Base-by-base conservation (phyloP, 139 green algal species). In the Tetraselmis chui region DNA sequence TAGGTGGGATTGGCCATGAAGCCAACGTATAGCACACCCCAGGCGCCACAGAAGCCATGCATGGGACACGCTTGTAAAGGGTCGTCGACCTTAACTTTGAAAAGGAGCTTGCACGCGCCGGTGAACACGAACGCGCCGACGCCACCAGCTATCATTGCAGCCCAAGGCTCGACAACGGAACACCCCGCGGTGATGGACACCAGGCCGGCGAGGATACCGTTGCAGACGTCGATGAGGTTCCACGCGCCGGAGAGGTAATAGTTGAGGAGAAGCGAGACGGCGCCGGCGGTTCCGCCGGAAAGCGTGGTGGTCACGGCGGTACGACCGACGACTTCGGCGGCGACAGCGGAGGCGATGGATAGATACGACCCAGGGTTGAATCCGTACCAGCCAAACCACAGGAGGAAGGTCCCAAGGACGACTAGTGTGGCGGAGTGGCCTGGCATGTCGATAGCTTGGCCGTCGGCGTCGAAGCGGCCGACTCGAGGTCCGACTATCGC, bases 371-470 rank as follows among this genome's bases (percentile, higher is more conserved):
- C 94, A 18, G 90, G 90, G 88, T 97, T 97, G 87, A 97, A 97
- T 11, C 92, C 94, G 76, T 97, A 97, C 93, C 94, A 98, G 77
- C 94, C 94, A 81, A 98, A 97, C 95, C 95, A 98, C 59, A 98
- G 90, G 59, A 98, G 87, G 84, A 94, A 91, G 67, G 93, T 91
- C 58, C 90, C 90, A 2, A 94, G 88, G n/a, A 93, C 77, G 81
- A 89, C 91, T 25, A 94, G 87, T 29, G 85, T 85, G 29, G 89
- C 45, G 45, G 45, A 67, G 88, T 97, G 95, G 26, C 94, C 95
- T 24, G 90, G 92, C 86, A 97, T 96, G 79, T 90, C 86, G 1
- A 92, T 86, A 0, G 89, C 89, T 79, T 95, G 90, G 28, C 59
- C 58, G 59, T 81, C 90, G 74, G 90, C 87, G 82, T 95, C 90